Base-by-base conservation (phyloP, 169 alveolate genomes). In the Babesia caballi region DNA sequence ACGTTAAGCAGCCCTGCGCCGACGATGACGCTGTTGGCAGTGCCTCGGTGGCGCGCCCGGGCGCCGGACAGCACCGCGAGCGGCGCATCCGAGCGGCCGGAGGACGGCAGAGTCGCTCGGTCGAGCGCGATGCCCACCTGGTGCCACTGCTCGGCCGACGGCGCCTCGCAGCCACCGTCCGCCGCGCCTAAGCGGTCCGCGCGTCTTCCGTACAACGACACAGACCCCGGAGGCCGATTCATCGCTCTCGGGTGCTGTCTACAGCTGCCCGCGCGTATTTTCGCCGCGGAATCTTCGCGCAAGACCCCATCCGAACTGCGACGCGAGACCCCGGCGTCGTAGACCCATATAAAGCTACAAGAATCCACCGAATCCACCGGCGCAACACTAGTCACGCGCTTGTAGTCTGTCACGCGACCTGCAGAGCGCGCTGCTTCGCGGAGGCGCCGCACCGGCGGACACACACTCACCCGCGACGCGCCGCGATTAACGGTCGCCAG, bases 1-100 rank as follows among this genome's bases (percentile, higher is more conserved):
- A 53, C 23, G 58, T 77, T 67, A 4, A 77, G 52, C 44, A 77
- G 11, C 21, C 71, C 50, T 15, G 85, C 71, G 15, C 80, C 75
- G 7, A 67, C 23, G 30, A 77, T 59, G 0, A 82, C 23, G 14
- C 46, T 21, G 2, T 25, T 47, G 58, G 52, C 66, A 19, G 9
- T 21, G 5, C 52, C 6, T 4, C 33, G 7, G 3, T 60, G 27
- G 3, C 50, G 63, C 35, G 4, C 50, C 50, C 30, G 23, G 36
- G n/a, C 35, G 32, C 46, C 73, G 2, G 56, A 40, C 2, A 44
- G 58, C 4, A 21, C 23, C 0, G 38, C 35, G 0, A 60, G 42
- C n/a, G 53, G 30, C 53, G 56, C 14, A 19, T 41, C 11, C 21
- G 8, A 5, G 11, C 30, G 15, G 40, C 49, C 25, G 8, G 9